These are phyloP conservation scores for Coemansia sp. DNA, from an alignment of 192 early-diverging fungal genomes.

Conservation along the genomic window DNA sequence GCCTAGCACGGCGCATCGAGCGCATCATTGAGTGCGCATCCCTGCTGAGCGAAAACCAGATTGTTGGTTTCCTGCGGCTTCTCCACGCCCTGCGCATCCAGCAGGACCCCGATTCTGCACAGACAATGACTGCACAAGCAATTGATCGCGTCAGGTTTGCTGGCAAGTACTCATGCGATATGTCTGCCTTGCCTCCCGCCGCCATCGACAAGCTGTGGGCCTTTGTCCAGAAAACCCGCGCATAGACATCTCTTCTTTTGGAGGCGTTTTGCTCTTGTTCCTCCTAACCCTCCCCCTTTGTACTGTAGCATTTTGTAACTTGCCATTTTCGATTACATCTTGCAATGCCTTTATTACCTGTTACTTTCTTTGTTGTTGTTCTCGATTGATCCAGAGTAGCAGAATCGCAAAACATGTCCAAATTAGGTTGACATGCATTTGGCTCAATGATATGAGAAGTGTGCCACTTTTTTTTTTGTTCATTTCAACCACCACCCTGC, in stretches of 20 bases:
- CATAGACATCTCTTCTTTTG: neutral
- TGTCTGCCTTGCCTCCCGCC: conserved; percentile 25
- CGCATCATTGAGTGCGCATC: conserved; percentile 26
- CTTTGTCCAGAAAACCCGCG: conserved; percentile 22
- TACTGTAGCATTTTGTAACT: neutral
- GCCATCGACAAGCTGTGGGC: conserved; percentile 46
- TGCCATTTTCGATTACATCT: neutral
- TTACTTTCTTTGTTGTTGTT: neutral
- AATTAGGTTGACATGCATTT: too few species aligned
- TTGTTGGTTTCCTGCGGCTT: conserved; percentile 35
- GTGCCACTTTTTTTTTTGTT: too few species aligned
- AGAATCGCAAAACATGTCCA: too few species aligned
- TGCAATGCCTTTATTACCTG: neutral
- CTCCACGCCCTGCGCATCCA: conserved; percentile 45
- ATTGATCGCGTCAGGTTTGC: conserved; percentile 22
- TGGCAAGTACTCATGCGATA: conserved; percentile 40
- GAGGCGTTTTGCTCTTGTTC: neutral
- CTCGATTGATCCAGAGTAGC: too few species aligned
- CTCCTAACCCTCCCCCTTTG: neutral
- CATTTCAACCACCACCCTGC: too few species aligned
- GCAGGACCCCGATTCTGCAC: conserved; percentile 43
- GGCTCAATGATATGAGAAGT: too few species aligned
- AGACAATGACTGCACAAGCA: conserved; percentile 28
- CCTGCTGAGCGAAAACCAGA: conserved; percentile 18
- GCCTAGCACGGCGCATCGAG: conserved; percentile 21